A percentile compares a stretch with the other conserved stretches of the same genome.
Conservation (phyloP, 257 asterid species). For the Solanum sitiens region DNA sequence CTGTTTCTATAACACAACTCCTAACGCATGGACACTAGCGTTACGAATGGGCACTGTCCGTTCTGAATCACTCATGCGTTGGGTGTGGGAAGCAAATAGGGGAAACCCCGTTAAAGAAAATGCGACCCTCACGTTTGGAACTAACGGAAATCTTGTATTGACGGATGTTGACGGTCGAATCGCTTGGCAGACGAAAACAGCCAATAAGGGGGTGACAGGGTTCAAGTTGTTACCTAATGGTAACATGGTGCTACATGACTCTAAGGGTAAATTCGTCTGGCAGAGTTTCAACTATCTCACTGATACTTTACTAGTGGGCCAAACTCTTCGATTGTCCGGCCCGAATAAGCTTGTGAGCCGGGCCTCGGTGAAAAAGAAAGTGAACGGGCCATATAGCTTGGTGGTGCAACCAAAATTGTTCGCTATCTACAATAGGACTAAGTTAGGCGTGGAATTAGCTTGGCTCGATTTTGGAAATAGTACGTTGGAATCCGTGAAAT, state of each 20-base stretch:
- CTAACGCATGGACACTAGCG: slow-evolving; percentile 6
- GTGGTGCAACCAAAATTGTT: not conserved
- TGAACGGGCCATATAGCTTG: not conserved
- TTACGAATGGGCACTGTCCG: slow-evolving; percentile 10
- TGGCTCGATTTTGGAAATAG: not conserved
- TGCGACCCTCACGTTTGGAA: not conserved
- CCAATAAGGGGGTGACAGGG: slow-evolving; percentile 7
- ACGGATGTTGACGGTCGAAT: slow-evolving; percentile 3
- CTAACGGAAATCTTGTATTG: not conserved
- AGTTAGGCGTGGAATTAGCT: not conserved
- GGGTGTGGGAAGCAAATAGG: slow-evolving; percentile 18
- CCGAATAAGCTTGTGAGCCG: slow-evolving; percentile 4
- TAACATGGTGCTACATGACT: slow-evolving; percentile 8
- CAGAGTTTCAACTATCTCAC: slow-evolving; percentile 9
- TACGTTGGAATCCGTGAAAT: not conserved
- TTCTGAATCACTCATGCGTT: slow-evolving; percentile 1
- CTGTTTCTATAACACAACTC: slow-evolving; percentile 16
- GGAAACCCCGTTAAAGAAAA: slow-evolving; percentile 6
- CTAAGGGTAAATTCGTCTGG: slow-evolving; percentile 8
- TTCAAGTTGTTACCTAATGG: slow-evolving; percentile 6
- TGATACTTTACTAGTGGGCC: slow-evolving; percentile 5
- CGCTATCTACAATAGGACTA: not conserved
- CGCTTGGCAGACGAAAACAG: slow-evolving; percentile 10
- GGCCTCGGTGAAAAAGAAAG: not conserved
- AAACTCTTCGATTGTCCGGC: not conserved